A percentile compares a stretch with the other conserved stretches of the same genome.
phyloP scores from a whole-genome alignment of 192 early-diverging fungal genomes.

The Gaertneriomyces sp. region DNA sequence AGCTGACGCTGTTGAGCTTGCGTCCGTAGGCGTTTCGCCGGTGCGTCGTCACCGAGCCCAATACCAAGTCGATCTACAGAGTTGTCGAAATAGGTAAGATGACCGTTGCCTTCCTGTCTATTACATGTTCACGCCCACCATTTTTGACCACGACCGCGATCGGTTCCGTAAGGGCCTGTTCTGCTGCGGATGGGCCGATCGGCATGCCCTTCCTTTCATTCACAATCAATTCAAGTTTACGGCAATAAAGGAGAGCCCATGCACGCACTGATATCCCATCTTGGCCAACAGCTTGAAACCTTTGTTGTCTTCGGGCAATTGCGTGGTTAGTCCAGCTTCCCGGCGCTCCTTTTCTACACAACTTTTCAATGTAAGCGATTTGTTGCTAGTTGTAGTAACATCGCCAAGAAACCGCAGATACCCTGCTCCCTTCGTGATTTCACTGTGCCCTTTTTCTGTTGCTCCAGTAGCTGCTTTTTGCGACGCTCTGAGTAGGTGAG shows the following conservation, averaged over 20 bases:
- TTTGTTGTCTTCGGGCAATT: conserved; percentile 35
- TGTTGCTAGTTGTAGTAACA: neutral
- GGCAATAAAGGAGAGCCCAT: neutral
- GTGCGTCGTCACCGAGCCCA: conserved; percentile 7
- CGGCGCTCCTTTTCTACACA: conserved; percentile 26
- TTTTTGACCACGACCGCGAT: conserved; percentile 2
- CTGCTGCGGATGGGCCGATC: conserved; percentile 12
- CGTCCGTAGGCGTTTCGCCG: neutral
- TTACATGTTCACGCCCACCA: conserved; percentile 1
- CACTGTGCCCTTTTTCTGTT: conserved; percentile 10
- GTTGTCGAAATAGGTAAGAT: neutral
- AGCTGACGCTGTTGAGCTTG: conserved; percentile 1
- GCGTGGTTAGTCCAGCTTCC: conserved; percentile 29
- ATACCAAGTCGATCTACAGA: conserved; percentile 4
- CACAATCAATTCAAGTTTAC: neutral
- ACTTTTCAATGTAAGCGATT: neutral
- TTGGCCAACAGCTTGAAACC: conserved; percentile 40
- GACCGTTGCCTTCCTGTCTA: neutral
- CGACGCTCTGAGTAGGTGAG: conserved; percentile 32
- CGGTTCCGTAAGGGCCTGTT: conserved; percentile 20
- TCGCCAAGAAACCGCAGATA: neutral
- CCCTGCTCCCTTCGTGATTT: conserved; percentile 31
- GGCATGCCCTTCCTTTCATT: conserved; percentile 32
- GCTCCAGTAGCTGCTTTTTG: conserved; percentile 3
- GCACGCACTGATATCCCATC: conserved; percentile 38